Evolutionary conservation across 1,139 yeast genomes (phyloP).

Genomic region (Pichia cactophila): DNA sequence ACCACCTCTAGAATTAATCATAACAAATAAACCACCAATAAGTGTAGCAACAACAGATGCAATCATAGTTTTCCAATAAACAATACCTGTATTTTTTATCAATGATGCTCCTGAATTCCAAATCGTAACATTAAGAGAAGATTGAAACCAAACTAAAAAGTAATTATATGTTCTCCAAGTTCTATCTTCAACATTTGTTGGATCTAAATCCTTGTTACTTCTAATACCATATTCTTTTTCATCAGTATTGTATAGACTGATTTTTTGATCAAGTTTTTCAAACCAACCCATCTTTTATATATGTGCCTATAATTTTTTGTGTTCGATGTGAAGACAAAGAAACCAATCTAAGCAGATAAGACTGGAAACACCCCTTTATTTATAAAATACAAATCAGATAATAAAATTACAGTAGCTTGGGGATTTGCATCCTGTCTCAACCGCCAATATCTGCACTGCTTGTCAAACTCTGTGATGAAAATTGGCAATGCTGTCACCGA

Average conservation of each 20-base stretch:
- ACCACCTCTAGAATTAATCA: slow-evolving; percentile 19
- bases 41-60: slow-evolving; percentile 16
- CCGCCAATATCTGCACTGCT: no score
- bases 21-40: slow-evolving; percentile 16
- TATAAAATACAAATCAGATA: no score
- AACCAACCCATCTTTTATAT: slow-evolving; percentile 5
- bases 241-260: slow-evolving; percentile 15
- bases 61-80: slow-evolving; percentile 19
- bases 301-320: no score
- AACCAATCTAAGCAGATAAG: not conserved
- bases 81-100: slow-evolving; percentile 17
- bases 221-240: slow-evolving; percentile 14
- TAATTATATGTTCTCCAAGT: slow-evolving; percentile 24
- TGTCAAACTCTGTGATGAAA: no score
- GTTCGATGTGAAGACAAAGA: not conserved
- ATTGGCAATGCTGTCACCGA: no score
- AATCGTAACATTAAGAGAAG: slow-evolving; percentile 25
- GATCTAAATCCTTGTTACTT: slow-evolving; percentile 26
- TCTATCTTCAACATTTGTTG: slow-evolving; percentile 23
- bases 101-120: slow-evolving; percentile 28
- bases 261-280: slow-evolving; percentile 12
- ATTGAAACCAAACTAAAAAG: slow-evolving; percentile 24
- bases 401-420: no score
- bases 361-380: no score
- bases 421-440: no score